Base-by-base conservation (phyloP, 768 basidiomycete genomes). In the Gelatoporia subvermispora region DNA sequence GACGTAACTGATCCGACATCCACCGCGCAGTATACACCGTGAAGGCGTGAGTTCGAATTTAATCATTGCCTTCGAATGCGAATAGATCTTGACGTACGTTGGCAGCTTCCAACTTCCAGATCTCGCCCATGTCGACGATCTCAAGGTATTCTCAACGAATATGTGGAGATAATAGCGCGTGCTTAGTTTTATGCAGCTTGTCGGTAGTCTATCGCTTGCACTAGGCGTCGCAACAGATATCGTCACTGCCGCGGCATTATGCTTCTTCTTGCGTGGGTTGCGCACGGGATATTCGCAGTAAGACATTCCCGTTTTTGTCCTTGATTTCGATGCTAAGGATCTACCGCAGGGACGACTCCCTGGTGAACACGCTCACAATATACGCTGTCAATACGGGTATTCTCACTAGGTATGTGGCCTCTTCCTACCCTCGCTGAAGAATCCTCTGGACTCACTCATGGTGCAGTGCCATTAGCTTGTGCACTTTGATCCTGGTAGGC, bases 371-470 rank as follows among this genome's bases (percentile, higher is more conserved):
- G 2, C 64, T 85, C 24, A 78, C 69, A 8, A 56, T 79, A n/a
- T 82, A 82, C 49, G 81, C 82, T 15, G 65, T 85, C 36, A 82
- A 79, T 51, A 84, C 82, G 0, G 83, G 83, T 17, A 66, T 69
- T 4, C 45, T 87, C 34, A 85, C 84, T n/a, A 79, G 79, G 83
- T 75, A 55, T 42, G 61, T 4, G 8, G n/a, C n/a, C 16, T 4
- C 38, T 23, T 38, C 35, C 21, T 25, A 35, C 20, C 25, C 25
- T 17, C 16, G 17, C 8, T 31, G 43, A 43, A 10, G 23, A 28
- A 5, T 28, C 23, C 4, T 42, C 9, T 5, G 9, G 22, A 42
- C 10, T 10, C n/a, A n/a, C n/a, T n/a, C n/a, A n/a, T n/a, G 3
- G 15, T 34, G 17, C 51, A 77, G 77, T 38, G 68, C 70, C 3